A percentile compares a stretch with the other conserved stretches of the same genome.
phyloP scores from a whole-genome alignment of 306 rosid species.

The Castanopsis chinensis region DNA sequence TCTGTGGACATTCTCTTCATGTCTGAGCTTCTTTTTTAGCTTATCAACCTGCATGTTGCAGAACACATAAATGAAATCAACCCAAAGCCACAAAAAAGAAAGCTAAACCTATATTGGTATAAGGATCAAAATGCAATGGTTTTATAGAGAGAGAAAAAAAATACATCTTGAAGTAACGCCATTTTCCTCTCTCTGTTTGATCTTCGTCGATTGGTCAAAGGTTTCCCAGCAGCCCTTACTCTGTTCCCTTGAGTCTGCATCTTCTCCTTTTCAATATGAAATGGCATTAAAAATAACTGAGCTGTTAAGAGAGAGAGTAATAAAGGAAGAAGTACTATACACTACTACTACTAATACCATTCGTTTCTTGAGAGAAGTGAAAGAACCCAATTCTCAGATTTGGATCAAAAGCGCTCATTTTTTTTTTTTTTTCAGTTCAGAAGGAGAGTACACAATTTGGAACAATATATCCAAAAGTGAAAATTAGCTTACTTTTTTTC shows the following conservation, averaged over 20 bases:
- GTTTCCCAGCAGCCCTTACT: conserved; percentile 47
- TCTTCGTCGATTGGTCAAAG: conserved; percentile 51
- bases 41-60: conserved; percentile 65
- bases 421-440: conserved; percentile 19
- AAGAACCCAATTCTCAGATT: conserved; percentile 50
- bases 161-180: conserved; percentile 83
- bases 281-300: background rate
- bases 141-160: conserved; percentile 16
- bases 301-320: background rate
- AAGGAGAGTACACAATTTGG: conserved; percentile 16
- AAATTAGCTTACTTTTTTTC: conserved; percentile 9
- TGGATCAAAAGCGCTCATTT: conserved; percentile 49
- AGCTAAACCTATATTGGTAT: background rate
- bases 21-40: conserved; percentile 92
- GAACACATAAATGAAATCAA: conserved; percentile 6
- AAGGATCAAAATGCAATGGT: conserved; percentile 11
- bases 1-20: conserved; percentile 93
- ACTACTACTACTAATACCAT: conserved; percentile 14
- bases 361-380: conserved; percentile 53
- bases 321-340: background rate
- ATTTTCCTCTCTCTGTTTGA: conserved; percentile 74
- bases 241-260: conserved; percentile 54
- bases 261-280: conserved; percentile 56
- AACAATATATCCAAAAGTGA: conserved; percentile 23
- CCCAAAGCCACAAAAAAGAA: conserved; percentile 4